Base-by-base conservation (phyloP, 2,329 filamentous ascomycete genomes). In the Trichoderma sp. region DNA sequence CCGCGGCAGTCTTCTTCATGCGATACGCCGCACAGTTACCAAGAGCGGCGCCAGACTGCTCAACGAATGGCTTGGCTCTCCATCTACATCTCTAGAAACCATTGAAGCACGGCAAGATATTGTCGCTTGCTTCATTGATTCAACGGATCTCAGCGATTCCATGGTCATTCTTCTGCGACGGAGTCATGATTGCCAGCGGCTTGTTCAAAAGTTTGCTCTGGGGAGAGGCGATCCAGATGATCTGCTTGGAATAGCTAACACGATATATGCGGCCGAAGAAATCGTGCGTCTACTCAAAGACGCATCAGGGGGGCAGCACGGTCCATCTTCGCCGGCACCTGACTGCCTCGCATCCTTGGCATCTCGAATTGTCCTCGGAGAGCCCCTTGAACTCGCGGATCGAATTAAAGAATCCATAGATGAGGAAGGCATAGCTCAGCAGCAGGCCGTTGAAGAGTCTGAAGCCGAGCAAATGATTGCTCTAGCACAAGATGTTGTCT, bases 171-270 rank as follows among this genome's bases (percentile, higher is more conserved):
- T 96, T 3, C 84, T 99, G 2, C 88, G 89, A 71, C 86, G 88
- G 29, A 95, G 90, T 63, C 90, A 93, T 74, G 96, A 99, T 80
- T 93, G 93, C 2, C 91, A 96, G 75, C 91, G 96, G 1, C 84
- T 99, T 3, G 89, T 97, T 1, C 96, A 98, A 76, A 97, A 96
- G 77, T 98, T 99, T 78, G 92, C 95, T 0, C 87, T 98, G 10
- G 94, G 95, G 13, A 88, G 93, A 72, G 96, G 95, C n/a, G 92
- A 97, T 75, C 87, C 95, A 1, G 95, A 98, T 76, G 96, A 98
- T 78, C 86, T 99, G 47, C 83, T 98, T 55, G 91, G 89, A 61
- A 84, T 99, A 16, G 92, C 93, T 1, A 91, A 87, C 73, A 97
- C 96, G 0, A 92, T 98, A 70, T 81, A 87, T 63, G 89, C 92